Evolutionary conservation across 306 rosid species (phyloP).

Genomic region (Vigna trinervia): DNA sequence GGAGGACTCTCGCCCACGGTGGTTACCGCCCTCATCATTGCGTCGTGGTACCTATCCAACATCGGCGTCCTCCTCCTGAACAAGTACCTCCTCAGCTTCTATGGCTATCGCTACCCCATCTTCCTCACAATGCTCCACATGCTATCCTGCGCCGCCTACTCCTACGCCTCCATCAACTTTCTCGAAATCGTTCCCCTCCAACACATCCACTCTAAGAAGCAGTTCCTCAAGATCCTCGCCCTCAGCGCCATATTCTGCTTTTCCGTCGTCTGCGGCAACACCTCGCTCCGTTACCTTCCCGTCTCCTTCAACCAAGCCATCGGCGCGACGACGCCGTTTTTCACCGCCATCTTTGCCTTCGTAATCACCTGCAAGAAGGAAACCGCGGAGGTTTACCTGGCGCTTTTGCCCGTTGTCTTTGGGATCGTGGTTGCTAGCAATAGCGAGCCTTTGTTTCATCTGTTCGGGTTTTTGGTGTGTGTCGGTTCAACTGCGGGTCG

Average conservation of each 20-base stretch:
- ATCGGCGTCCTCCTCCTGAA: constrained; percentile 91
- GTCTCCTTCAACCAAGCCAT: constrained; percentile 92
- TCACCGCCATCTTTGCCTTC: constrained; percentile 84
- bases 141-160: constrained; percentile 81
- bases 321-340: constrained; percentile 94
- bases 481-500: constrained; percentile 91
- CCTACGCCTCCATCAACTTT: constrained; percentile 65
- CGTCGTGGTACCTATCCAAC: constrained; percentile 88
- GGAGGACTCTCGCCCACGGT: constrained; percentile 48
- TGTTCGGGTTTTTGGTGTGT: constrained; percentile 82
- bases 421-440: constrained; percentile 85
- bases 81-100: constrained; percentile 89
- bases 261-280: constrained; percentile 95
- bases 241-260: constrained; percentile 80
- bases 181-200: constrained; percentile 81
- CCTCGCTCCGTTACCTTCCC: constrained; percentile 85
- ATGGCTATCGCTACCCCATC: constrained; percentile 85
- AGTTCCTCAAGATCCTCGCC: constrained; percentile 84
- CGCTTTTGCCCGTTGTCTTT: constrained; percentile 79
- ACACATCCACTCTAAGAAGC: constrained; percentile 71
- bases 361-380: constrained; percentile 80
- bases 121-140: constrained; percentile 96
- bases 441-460: constrained; percentile 81
- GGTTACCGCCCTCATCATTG: constrained; percentile 60
- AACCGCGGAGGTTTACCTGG: constrained; percentile 71